These are phyloP conservation scores for Xerocomellus intermedius DNA, from an alignment of 768 basidiomycete species.

Conservation along the genomic window DNA sequence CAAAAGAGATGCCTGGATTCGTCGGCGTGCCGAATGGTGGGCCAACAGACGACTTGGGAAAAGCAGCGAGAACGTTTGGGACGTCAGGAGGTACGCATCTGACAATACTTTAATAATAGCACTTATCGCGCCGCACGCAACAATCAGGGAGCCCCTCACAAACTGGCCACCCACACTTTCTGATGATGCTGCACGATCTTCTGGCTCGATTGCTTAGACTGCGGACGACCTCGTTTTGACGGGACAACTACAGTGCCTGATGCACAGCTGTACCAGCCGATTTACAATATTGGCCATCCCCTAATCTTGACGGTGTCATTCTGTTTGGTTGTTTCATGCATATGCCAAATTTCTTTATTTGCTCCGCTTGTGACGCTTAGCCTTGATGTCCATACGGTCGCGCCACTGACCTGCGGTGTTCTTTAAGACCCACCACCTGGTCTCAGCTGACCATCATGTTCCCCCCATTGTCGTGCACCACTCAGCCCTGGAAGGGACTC, in stretches of 20 bases:
- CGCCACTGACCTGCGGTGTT: neutral
- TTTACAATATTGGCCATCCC: too few species aligned
- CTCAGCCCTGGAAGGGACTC: constrained; percentile 49
- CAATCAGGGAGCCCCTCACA: constrained; percentile 20
- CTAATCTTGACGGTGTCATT: too few species aligned
- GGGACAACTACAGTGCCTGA: neutral
- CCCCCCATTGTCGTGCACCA: constrained; percentile 1
- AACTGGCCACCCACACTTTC: constrained; percentile 32
- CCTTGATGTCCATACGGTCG: neutral
- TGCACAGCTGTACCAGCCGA: neutral
- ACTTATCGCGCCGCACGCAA: constrained; percentile 1
- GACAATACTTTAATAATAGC: neutral
- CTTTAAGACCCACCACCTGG: too few species aligned
- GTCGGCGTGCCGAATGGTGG: constrained; percentile 92
- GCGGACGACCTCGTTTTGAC: neutral
- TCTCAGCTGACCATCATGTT: constrained; percentile 6
- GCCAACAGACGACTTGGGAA: constrained; percentile 67
- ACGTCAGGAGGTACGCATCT: constrained; percentile 68
- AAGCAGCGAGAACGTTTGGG: constrained; percentile 97
- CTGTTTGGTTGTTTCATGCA: too few species aligned
- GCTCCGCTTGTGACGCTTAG: neutral
- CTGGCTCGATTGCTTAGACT: constrained; percentile 23
- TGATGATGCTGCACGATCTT: constrained; percentile 17
- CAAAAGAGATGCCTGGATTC: constrained; percentile 81
- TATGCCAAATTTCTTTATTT: too few species aligned